phyloP scores from a whole-genome alignment of 208 protist species.

The Leishmania gerbilli region DNA sequence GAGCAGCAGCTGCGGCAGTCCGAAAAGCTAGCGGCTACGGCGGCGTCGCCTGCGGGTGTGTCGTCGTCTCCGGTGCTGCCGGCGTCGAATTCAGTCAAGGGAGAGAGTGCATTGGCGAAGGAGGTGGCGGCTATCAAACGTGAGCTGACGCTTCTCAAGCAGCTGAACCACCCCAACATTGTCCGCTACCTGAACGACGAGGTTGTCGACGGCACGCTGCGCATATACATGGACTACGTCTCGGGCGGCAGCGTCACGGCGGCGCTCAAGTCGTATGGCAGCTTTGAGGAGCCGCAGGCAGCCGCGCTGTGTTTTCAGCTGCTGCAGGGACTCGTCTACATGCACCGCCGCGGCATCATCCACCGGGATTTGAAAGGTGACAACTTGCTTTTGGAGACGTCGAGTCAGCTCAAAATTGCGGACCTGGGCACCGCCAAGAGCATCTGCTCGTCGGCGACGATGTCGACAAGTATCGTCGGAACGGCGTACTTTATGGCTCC shows the following conservation, averaged over 20 bases:
- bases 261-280: constrained; percentile 75
- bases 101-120: constrained; percentile 14
- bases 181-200: constrained; percentile 88
- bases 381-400: constrained; percentile 87
- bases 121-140: constrained; percentile 43
- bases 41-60: constrained; percentile 4
- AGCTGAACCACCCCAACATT: constrained; percentile 92
- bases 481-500: constrained; percentile 94
- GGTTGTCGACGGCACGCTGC: constrained; percentile 61
- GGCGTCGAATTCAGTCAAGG: neutral
- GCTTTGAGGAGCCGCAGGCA: constrained; percentile 77
- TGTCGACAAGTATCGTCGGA: constrained; percentile 57
- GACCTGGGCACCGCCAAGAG: constrained; percentile 83
- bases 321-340: constrained; percentile 78
- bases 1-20: constrained; percentile 8
- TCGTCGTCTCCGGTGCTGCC: neutral
- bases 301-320: constrained; percentile 81
- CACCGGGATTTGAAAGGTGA: constrained; percentile 94
- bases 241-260: constrained; percentile 88
- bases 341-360: constrained; percentile 82
- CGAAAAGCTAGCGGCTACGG: neutral
- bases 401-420: constrained; percentile 78
- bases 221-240: constrained; percentile 95
- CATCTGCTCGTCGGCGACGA: constrained; percentile 27
- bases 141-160: constrained; percentile 80